Evolutionary conservation across 345 rosid genomes (phyloP), one percentile per base, ranked within the genome.

Genomic region (Dimocarpus longan): DNA sequence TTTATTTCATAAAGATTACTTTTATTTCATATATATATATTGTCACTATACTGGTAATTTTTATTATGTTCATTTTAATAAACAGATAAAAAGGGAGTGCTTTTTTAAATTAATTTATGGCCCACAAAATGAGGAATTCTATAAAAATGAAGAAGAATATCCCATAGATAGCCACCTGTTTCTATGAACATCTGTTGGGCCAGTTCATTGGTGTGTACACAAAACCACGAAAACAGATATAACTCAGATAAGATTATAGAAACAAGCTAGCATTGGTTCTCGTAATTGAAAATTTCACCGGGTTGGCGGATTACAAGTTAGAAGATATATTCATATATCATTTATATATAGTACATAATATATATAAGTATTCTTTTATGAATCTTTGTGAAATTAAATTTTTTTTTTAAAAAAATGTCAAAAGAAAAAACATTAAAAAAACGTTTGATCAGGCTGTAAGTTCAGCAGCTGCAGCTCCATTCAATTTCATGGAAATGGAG

Each of bases 401-500:
- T n/a, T n/a, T n/a, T n/a, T n/a, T n/a, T n/a, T n/a, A 46, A 46
- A 46, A 46, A 46, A 46, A 32, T 32, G 1, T 32, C 32, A 28
- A 46, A 46, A 46, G 4, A 66, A 70, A 32, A 28, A 66, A 32
- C 44, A 1, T 16, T 26, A 74, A 39, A 50, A 50, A 46, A 50
- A 28, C 8, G 37, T 19, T 37, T 54, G 40, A 50, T 54, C 40
- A 50, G 26, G 65, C 65, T 60, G 65, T 60, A 60, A 19, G 65
- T 10, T n/a, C 3, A 57, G 2, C 22, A 21, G 65, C 73, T 67
- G 48, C 28, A 48, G 60, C 73, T 67, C 40, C 24, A 15, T 52
- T 43, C 6, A 44, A 26, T 67, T 44, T 83, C 76, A 86, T 69
- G 82, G 71, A 52, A 86, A 82, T 59, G 83, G 64, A 82, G 91